Evolutionary conservation across 2,329 filamentous ascomycete species (phyloP), one percentile per base, ranked within the genome.

Genomic region (Ophiostoma triangulosporum): DNA sequence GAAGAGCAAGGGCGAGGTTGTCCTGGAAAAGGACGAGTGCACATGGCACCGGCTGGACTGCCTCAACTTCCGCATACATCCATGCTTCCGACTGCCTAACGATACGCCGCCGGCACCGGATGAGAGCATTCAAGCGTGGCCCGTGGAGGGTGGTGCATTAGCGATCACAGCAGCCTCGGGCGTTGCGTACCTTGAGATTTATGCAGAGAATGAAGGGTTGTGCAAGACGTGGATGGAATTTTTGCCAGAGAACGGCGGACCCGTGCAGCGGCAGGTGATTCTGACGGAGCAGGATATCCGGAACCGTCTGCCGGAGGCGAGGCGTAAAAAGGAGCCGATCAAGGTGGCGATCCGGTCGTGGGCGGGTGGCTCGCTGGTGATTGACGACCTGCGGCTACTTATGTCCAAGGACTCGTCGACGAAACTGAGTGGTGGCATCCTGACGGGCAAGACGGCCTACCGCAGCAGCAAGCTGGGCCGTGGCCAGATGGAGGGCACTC

Each of bases 11-110:
- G 90, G 90, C 2, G 84, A 85, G 4, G 68, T 88, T 6, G 85
- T 89, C 40, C 66, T 84, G 43, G 80, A 80, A 31, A 78, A 82
- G 48, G 88, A 96, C 60, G 93, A 97, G 68, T 95, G 90, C 65
- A 76, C 74, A 26, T 97, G 91, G 91, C 90, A 96, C 67, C 80
- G 90, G 55, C 76, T 97, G 6, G 93, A 97, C 66, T 82, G 82
- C 52, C 74, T 98, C 51, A 86, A 89, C 36, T 95, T 96, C 71
- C 83, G 89, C 59, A 85, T 83, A 60, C 93, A 98, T 64, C 88
- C 90, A 4, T 89, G 87, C 65, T 97, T 98, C 72, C 77, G 83
- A 53, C 76, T 95, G 51, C 88, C 90, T 0, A 84, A 81, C 54
- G 93, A 97, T 61, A 69, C 77, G 5, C 69, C 77, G 15, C 65